Conservation (phyloP, 108 stramenopile genomes). For the Skeletonema grethae region DNA sequence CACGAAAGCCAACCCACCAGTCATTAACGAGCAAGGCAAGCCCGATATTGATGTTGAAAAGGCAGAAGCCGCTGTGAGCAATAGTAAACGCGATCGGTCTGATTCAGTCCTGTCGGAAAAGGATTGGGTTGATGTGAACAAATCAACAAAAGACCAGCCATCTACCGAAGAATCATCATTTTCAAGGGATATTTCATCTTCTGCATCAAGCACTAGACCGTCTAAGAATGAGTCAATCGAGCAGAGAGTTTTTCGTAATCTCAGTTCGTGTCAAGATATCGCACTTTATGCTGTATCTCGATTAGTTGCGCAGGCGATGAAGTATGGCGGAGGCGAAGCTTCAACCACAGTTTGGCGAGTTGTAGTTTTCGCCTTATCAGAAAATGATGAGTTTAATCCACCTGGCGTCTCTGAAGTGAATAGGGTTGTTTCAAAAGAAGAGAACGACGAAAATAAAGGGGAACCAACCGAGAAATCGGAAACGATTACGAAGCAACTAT, state of each 20-base stretch:
- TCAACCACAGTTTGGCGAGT: slow-evolving; percentile 72
- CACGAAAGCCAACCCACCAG: not conserved
- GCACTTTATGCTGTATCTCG: slow-evolving; percentile 63
- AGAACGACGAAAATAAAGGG: not conserved
- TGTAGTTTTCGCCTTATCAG: slow-evolving; percentile 50
- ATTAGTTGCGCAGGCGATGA: slow-evolving; percentile 77
- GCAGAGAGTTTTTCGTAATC: slow-evolving; percentile 23
- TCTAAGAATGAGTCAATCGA: slow-evolving; percentile 5
- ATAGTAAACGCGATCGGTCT: not conserved
- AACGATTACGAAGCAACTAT: slow-evolving; percentile 5
- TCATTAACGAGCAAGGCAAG: not conserved
- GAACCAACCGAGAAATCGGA: not conserved
- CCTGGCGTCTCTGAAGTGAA: not conserved
- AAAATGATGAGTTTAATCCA: slow-evolving; percentile 4
- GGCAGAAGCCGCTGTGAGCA: too few species aligned
- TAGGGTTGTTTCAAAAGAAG: not conserved
- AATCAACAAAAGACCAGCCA: slow-evolving; percentile 14
- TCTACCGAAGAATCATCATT: slow-evolving; percentile 5
- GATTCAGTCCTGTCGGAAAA: slow-evolving; percentile 45
- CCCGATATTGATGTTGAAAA: not conserved
- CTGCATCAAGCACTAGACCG: not conserved
- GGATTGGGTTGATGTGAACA: slow-evolving; percentile 50
- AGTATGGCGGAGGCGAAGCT: slow-evolving; percentile 76
- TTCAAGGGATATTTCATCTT: not conserved
- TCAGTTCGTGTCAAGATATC: slow-evolving; percentile 66